Conservation (phyloP, 345 rosid species). For the Heritiera littoralis region DNA sequence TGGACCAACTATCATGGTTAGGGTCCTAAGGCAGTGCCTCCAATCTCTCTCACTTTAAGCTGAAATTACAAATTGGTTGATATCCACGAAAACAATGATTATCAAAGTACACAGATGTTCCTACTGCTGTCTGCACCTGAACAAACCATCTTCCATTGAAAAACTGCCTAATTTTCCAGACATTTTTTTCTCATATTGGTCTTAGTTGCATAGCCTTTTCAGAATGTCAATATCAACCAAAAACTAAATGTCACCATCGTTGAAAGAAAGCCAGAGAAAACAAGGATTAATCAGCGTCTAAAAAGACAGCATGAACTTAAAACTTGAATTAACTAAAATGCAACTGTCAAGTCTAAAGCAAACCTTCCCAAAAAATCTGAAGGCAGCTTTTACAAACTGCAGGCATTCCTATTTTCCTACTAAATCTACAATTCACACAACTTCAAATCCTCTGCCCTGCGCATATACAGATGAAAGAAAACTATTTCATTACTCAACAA, state of each 20-base stretch:
- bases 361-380: not conserved
- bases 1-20: not conserved
- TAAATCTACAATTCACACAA: not conserved
- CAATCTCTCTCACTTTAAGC: not conserved
- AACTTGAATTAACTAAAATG: not conserved
- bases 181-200: not conserved
- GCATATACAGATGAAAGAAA: not conserved
- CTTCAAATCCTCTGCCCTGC: not conserved
- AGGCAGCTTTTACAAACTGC: constrained; percentile 9
- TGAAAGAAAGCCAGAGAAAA: not conserved
- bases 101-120: not conserved
- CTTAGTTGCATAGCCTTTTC: not conserved
- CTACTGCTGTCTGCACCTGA: not conserved
- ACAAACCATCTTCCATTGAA: not conserved
- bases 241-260: not conserved
- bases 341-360: not conserved
- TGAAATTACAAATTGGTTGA: not conserved
- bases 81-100: not conserved
- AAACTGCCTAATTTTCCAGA: not conserved
- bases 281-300: not conserved
- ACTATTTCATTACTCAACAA: not conserved
- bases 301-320: not conserved
- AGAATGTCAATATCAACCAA: not conserved
- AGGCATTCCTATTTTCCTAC: not conserved
- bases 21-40: not conserved